These are phyloP conservation scores for Sideroxylon spinosum DNA, from an alignment of 179 eudicot genomes.

Conservation along the genomic window DNA sequence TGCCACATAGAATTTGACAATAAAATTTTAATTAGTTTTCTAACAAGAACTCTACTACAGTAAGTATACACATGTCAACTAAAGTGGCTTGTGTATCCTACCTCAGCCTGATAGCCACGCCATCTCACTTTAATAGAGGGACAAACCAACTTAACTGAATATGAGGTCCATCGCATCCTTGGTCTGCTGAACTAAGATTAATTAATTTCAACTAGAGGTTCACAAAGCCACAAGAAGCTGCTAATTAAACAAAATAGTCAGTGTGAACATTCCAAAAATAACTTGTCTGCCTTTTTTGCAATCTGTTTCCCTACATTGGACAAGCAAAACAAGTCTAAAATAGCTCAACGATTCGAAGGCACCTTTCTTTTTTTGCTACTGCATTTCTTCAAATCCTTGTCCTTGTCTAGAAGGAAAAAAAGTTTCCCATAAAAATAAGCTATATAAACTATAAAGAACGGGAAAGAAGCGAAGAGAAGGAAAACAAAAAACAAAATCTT, in stretches of 20 bases:
- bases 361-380: slow-evolving; percentile 92
- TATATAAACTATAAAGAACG: neutral
- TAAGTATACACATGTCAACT: neutral
- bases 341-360: slow-evolving; percentile 10
- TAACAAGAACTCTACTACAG: no score
- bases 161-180: neutral
- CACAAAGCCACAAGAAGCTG: neutral
- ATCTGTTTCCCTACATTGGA: neutral
- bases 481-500: neutral
- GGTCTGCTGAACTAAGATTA: neutral
- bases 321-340: neutral
- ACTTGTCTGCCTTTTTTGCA: neutral
- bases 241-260: neutral
- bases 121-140: neutral
- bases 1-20: no score
- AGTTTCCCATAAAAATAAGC: neutral
- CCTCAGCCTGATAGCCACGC: neutral
- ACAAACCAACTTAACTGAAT: neutral
- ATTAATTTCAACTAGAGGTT: neutral
- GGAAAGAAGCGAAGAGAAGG: neutral
- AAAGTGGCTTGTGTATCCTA: neutral
- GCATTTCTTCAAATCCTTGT: slow-evolving; percentile 68
- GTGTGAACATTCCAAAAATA: neutral
- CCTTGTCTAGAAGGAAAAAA: slow-evolving; percentile 60
- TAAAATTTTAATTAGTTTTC: no score